phyloP scores from a whole-genome alignment of 1,139 yeast genomes.

The Starmera stellimalicola region DNA sequence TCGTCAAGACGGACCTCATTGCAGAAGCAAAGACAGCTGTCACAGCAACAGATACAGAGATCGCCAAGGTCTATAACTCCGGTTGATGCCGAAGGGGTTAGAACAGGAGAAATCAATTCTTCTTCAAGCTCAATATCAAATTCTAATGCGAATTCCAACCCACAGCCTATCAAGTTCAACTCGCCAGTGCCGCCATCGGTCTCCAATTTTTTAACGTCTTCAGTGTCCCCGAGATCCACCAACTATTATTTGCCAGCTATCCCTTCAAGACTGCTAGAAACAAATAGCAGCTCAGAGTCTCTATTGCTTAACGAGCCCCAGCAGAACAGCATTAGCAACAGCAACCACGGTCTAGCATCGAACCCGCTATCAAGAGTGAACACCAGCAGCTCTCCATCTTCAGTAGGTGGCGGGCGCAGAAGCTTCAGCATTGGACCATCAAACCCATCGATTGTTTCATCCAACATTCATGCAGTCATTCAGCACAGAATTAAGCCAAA shows the following conservation, averaged over 20 bases:
- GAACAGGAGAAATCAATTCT: not conserved
- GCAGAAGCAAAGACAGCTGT: conserved; percentile 6
- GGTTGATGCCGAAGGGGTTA: not conserved
- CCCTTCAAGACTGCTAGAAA: conserved; percentile 33
- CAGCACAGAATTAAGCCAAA: conserved; percentile 24
- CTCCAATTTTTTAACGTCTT: conserved; percentile 22
- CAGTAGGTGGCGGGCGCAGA: conserved; percentile 17
- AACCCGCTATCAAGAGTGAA: conserved; percentile 11
- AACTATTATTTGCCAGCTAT: conserved; percentile 30
- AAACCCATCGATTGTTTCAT: conserved; percentile 26
- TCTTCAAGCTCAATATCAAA: not conserved
- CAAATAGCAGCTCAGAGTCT: conserved; percentile 17
- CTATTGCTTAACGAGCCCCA: conserved; percentile 8
- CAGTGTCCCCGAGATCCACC: conserved; percentile 27
- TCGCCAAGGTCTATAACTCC: conserved; percentile 1
- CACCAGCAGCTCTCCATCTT: conserved; percentile 14
- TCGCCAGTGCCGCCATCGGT: conserved; percentile 10
- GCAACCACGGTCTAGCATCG: conserved; percentile 11
- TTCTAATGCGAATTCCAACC: not conserved
- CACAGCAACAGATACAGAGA: conserved; percentile 1
- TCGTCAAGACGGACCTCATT: conserved; percentile 9
- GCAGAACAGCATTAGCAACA: conserved; percentile 1
- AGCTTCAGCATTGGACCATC: conserved; percentile 22
- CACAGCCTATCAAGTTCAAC: conserved; percentile 4
- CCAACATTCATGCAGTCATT: conserved; percentile 29